Base-by-base conservation (phyloP, 2,329 filamentous ascomycete genomes). In the Pyricularia grisea region DNA sequence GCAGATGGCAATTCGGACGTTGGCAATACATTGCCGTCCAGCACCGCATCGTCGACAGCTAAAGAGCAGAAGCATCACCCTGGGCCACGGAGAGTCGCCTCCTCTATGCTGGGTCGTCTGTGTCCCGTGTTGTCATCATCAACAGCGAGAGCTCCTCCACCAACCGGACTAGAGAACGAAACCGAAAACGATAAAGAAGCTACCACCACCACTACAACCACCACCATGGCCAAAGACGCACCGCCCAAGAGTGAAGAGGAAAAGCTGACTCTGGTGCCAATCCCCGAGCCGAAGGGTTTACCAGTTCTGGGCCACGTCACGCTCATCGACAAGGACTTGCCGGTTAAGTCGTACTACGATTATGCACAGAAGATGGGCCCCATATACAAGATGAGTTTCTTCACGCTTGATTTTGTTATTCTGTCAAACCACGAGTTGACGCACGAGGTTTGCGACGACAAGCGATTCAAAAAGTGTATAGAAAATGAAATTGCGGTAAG, bases 371-470 rank as follows among this genome's bases (percentile, higher is more conserved):
- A 31, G 63, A 12, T 30, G 7, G 63, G 63, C 1, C 63, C 63
- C 27, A 65, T 65, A 2, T 65, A 65, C 63, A 65, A 31, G 63
- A 12, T 65, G 63, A 28, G 20, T 28, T 28, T 65, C 20, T 65
- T n/a, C 63, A 10, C 7, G 25, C 63, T 14, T 3, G 27, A 28
- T 5, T 30, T 65, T 65, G 63, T 31, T 5, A 28, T 65, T 3
- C 17, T 65, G 17, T 14, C 27, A 11, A 65, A n/a, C 63, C 63
- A 65, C 63, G 63, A 65, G 63, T 25, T 65, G 25, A 25, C 28
- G 25, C 63, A 65, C 63, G 63, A 65, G 63, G 27, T 28, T 28
- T 65, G 63, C 27, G 63, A 65, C 63, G 63, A 65, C 63, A 65
- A 31, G 17, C 9, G 63, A 12, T 65, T 65, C 27, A 65, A 65